Evolutionary conservation across 345 rosid species (phyloP), one percentile per base, ranked within the genome.

Genomic region (Kernera saxatilis): DNA sequence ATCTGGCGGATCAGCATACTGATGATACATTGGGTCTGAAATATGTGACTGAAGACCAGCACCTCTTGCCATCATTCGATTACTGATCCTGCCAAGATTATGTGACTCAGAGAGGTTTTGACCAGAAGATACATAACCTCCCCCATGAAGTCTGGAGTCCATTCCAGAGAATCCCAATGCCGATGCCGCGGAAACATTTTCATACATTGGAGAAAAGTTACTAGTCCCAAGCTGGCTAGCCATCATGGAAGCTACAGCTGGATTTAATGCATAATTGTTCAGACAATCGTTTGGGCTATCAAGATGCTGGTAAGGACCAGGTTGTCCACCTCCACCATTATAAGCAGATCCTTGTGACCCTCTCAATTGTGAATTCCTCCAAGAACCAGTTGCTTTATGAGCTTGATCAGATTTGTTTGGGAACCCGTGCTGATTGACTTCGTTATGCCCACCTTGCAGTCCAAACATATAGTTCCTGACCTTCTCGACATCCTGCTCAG

Each of bases 131-230:
- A 76, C 68, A 59, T 17, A 71, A 43, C 85, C 83, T 46, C 89
- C 87, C 6, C 84, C 91, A 37, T 85, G 76, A 29, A 82, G 51
- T 75, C 96, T 82, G 1, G 88, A 74, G 64, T 91, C 93, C 77
- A 86, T 65, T 75, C 90, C 93, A 53, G 85, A 77, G 27, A 71
- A 71, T 14, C 75, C 88, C 79, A 83, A 51, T 63, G 85, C 83
- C 2, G 87, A 82, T 23, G 86, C 85, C 2, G 87, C 84, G 21
- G 92, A 83, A 75, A 79, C 85, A 86, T 90, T 87, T 39, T 88
- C 96, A 83, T 76, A 90, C 56, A 82, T 72, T 27, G 88, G 88
- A 12, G 96, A 86, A 36, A 77, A 72, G 79, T 71, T 87, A 62
- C 82, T 82, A 23, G 66, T 69, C 40, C 89, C 90, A 51, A 86